phyloP scores from a whole-genome alignment of 345 rosid genomes.

The Dipteronia sinensis region DNA sequence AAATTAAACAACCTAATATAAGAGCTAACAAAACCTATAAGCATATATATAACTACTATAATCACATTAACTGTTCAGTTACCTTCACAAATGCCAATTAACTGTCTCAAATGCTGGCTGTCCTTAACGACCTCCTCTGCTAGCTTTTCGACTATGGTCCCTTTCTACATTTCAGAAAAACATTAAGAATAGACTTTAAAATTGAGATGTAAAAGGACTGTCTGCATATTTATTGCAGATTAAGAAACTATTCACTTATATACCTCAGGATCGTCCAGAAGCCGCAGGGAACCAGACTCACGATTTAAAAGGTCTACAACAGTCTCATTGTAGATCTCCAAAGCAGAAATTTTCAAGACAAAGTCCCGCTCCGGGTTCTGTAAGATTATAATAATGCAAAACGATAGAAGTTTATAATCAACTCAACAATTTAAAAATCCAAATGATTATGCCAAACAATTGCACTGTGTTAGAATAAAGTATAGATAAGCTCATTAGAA shows the following conservation, averaged over 20 bases:
- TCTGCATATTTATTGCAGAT: not conserved
- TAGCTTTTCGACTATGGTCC: slow-evolving; percentile 81
- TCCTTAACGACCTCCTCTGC: slow-evolving; percentile 79
- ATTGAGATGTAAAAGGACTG: slow-evolving; percentile 8
- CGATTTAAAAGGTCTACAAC: slow-evolving; percentile 82
- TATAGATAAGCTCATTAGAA: not conserved
- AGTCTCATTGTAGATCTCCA: slow-evolving; percentile 94
- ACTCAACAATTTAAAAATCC: not conserved
- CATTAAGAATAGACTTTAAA: slow-evolving; percentile 17
- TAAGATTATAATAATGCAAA: not conserved
- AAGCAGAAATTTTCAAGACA: slow-evolving; percentile 75
- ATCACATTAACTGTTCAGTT: slow-evolving; percentile 15
- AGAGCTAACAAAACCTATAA: not conserved
- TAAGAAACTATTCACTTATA: slow-evolving; percentile 9
- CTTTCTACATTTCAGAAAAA: slow-evolving; percentile 58
- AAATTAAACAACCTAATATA: slow-evolving; percentile 3
- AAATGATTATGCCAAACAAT: slow-evolving; percentile 4
- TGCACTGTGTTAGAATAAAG: not conserved
- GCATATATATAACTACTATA: not conserved
- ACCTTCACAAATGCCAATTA: slow-evolving; percentile 93
- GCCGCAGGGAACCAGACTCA: slow-evolving; percentile 82
- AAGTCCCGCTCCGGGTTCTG: slow-evolving; percentile 79
- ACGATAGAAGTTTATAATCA: not conserved
- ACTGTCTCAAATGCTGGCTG: slow-evolving; percentile 72
- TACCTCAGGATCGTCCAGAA: slow-evolving; percentile 98